phyloP scores from a whole-genome alignment of 129 eudicot species.

The Saussurea involucrata region DNA sequence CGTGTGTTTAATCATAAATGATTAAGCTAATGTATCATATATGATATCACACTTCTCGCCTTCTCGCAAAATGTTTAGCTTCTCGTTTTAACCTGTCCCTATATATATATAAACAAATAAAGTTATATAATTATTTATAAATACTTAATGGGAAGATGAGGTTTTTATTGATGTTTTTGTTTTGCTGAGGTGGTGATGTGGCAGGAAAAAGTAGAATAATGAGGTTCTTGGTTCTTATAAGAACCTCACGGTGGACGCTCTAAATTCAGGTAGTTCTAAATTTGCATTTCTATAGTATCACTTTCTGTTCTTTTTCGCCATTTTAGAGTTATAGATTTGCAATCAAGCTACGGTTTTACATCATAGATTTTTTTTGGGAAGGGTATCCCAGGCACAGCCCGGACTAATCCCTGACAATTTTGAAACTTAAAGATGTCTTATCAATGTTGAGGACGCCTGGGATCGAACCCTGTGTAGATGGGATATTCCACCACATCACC shows the following conservation, averaged over 20 bases:
- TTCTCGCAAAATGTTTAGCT: too few species aligned
- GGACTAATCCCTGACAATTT: too few species aligned
- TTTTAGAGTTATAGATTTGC: background rate
- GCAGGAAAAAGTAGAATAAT: background rate
- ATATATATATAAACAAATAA: background rate
- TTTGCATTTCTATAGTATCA: background rate
- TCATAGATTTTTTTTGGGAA: constrained; percentile 16
- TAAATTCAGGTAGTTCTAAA: background rate
- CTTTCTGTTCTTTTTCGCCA: constrained; percentile 5
- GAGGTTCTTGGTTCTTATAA: background rate
- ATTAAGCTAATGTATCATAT: too few species aligned
- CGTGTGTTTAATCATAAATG: too few species aligned
- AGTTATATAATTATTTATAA: background rate
- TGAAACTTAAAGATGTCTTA: too few species aligned
- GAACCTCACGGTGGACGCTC: background rate
- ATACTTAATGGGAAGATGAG: background rate
- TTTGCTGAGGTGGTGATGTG: background rate
- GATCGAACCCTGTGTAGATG: too few species aligned
- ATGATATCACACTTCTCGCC: too few species aligned
- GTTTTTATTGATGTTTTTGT: background rate
- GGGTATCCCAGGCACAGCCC: too few species aligned
- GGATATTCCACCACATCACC: too few species aligned
- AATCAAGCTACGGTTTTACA: background rate
- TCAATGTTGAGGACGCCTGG: too few species aligned
- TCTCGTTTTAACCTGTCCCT: background rate